These are phyloP conservation scores for Pestalotiopsis sp. DNA, from an alignment of 2,329 filamentous ascomycete species.

Conservation along the genomic window DNA sequence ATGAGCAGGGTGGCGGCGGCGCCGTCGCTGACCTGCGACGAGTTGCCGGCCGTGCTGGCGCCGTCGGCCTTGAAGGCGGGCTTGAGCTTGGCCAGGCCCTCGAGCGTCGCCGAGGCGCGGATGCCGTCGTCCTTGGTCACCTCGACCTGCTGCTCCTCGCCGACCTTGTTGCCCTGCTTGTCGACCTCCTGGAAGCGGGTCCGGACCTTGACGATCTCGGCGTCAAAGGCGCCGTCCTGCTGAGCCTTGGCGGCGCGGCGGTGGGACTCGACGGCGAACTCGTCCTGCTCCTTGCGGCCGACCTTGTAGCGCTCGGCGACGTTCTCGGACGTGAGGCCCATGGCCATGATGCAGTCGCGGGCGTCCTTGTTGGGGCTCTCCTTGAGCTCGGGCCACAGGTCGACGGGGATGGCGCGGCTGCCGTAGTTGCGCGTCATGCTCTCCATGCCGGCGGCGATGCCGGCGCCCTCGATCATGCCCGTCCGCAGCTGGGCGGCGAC, in stretches of 20 bases:
- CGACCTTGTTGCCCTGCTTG: slow-evolving; percentile 59
- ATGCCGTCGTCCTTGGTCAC: slow-evolving; percentile 85
- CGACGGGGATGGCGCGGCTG: slow-evolving; percentile 77
- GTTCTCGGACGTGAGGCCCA: slow-evolving; percentile 90
- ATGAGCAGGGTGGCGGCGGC: slow-evolving; percentile 84
- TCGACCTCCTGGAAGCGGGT: slow-evolving; percentile 69
- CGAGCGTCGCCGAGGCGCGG: slow-evolving; percentile 65
- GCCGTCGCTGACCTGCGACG: slow-evolving; percentile 83
- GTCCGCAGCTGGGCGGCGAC: slow-evolving; percentile 76
- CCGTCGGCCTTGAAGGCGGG: slow-evolving; percentile 81
- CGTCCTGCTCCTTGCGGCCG: slow-evolving; percentile 76
- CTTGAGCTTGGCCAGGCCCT: slow-evolving; percentile 78
- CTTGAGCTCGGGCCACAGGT: slow-evolving; percentile 75
- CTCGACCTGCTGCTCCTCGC: slow-evolving; percentile 62
- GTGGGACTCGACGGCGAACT: slow-evolving; percentile 77
- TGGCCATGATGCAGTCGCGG: slow-evolving; percentile 87
- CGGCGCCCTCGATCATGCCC: slow-evolving; percentile 67
- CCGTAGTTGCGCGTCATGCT: slow-evolving; percentile 95
- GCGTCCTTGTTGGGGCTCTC: slow-evolving; percentile 69
- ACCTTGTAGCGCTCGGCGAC: slow-evolving; percentile 79
- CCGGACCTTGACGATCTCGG: slow-evolving; percentile 79
- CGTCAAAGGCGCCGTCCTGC: slow-evolving; percentile 69
- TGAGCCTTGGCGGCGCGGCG: slow-evolving; percentile 72
- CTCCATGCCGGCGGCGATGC: slow-evolving; percentile 90
- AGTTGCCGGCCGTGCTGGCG: slow-evolving; percentile 83